Conservation (phyloP, 306 rosid genomes). For the Citrullus amarus region DNA sequence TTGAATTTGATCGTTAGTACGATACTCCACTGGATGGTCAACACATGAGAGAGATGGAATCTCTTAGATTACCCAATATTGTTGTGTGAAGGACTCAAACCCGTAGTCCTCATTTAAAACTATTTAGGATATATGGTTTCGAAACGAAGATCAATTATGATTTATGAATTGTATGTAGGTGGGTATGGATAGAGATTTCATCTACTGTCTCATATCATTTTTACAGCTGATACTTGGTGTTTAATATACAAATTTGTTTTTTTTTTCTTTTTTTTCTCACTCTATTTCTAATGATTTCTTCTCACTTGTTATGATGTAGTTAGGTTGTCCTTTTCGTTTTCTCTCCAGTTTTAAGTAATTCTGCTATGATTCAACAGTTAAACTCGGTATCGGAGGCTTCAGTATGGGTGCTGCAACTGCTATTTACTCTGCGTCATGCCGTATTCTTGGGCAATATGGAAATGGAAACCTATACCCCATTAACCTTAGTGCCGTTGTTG, state of each 20-base stretch:
- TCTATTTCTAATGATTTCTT: background rate
- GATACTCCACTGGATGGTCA: background rate
- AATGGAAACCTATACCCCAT: conserved; percentile 73
- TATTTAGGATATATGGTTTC: background rate
- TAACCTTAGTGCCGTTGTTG: conserved; percentile 61
- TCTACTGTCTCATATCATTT: background rate
- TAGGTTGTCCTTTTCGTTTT: background rate
- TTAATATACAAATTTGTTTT: background rate
- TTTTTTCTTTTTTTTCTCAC: background rate
- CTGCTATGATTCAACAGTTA: conserved; percentile 38
- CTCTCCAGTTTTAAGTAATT: background rate
- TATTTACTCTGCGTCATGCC: conserved; percentile 77
- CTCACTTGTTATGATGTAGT: background rate
- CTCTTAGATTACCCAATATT: background rate
- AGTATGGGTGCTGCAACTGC: conserved; percentile 98
- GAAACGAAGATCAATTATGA: background rate
- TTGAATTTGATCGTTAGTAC: background rate
- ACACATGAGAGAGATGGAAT: background rate
- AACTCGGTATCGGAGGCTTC: conserved; percentile 90
- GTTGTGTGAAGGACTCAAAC: background rate
- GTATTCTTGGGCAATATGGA: conserved; percentile 54
- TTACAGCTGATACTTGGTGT: background rate
- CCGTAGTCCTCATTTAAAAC: background rate
- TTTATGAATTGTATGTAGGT: background rate
- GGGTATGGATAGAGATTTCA: background rate